phyloP scores from a whole-genome alignment of 164 flowering plant genomes.

The Macadamia integrifolia region DNA sequence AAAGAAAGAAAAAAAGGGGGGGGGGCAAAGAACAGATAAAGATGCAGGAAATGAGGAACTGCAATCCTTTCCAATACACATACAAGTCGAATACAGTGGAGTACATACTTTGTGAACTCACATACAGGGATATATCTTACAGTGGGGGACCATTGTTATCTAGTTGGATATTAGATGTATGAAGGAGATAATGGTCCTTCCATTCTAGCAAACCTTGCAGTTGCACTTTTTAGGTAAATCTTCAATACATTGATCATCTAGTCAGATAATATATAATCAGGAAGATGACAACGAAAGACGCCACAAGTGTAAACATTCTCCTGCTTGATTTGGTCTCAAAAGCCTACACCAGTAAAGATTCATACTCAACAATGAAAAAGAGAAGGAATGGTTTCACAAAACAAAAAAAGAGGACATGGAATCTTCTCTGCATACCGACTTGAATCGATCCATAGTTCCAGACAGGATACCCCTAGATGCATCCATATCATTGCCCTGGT shows the following conservation, averaged over 20 bases:
- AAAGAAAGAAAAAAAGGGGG: too few species aligned
- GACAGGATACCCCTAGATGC: constrained; percentile 79
- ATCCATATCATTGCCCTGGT: constrained; percentile 85
- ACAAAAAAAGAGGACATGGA: neutral
- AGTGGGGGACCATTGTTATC: neutral
- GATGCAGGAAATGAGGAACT: neutral
- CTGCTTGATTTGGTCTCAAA: constrained; percentile 74
- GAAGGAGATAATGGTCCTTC: neutral
- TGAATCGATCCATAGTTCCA: constrained; percentile 82
- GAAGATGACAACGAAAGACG: constrained; percentile 44
- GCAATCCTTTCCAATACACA: neutral
- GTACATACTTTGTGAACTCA: neutral
- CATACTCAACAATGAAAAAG: neutral
- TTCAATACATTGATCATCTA: constrained; percentile 33
- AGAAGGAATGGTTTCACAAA: too few species aligned
- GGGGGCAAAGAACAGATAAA: neutral
- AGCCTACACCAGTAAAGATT: constrained; percentile 34
- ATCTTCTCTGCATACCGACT: constrained; percentile 39
- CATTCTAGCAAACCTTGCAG: neutral
- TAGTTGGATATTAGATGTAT: neutral
- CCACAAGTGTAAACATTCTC: constrained; percentile 50
- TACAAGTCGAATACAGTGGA: neutral
- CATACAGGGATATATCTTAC: neutral
- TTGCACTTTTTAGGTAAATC: neutral
- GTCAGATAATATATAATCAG: constrained; percentile 47